Evolutionary conservation across 2,329 filamentous ascomycete genomes (phyloP).

Genomic region (Aspergillus floridensis): DNA sequence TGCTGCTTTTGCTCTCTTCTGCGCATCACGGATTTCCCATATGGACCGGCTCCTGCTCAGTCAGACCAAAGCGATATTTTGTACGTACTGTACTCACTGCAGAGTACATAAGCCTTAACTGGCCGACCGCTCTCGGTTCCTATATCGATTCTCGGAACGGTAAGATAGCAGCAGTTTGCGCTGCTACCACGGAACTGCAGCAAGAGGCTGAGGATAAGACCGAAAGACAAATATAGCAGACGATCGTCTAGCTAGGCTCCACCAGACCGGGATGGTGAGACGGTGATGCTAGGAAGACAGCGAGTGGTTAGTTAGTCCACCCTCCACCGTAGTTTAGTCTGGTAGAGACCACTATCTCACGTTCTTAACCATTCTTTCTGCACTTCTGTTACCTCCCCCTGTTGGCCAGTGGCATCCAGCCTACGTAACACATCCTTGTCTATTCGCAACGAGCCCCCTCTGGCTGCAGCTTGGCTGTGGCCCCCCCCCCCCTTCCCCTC

Average conservation of each 20-base stretch:
- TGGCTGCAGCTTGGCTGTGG: conserved; percentile 10
- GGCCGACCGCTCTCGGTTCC: not conserved
- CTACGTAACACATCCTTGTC: conserved; percentile 21
- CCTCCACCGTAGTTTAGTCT: too few species aligned
- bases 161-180: not conserved
- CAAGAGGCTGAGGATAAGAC: not conserved
- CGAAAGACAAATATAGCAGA: conserved; percentile 18
- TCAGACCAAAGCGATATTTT: not conserved
- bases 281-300: conserved; percentile 18
- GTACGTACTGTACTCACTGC: not conserved
- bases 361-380: not conserved
- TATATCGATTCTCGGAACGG: not conserved
- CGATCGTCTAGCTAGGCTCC: conserved; percentile 17
- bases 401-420: conserved; percentile 14
- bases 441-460: conserved; percentile 16
- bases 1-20: not conserved
- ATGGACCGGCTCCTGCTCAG: not conserved
- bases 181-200: not conserved
- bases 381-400: not conserved
- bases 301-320: too few species aligned
- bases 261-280: conserved; percentile 12
- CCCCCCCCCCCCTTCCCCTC: conserved; percentile 1
- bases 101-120: not conserved
- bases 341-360: not conserved
- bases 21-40: not conserved